phyloP scores from a whole-genome alignment of 140 eudicot genomes.

The Stevia rebaudiana region DNA sequence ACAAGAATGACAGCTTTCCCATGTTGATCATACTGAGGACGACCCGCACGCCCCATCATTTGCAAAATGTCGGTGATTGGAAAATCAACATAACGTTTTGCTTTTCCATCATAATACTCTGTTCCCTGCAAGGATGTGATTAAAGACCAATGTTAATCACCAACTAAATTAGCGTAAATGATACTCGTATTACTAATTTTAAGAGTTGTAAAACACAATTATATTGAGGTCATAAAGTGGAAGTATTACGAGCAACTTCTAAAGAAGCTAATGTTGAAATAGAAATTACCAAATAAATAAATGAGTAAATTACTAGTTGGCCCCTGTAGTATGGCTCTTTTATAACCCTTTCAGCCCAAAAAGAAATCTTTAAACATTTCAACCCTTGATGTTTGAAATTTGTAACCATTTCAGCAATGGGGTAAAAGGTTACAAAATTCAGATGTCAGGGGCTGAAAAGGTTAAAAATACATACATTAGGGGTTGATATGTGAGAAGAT shows the following conservation, averaged over 20 bases:
- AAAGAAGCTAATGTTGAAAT: not conserved
- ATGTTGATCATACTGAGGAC: constrained; percentile 93
- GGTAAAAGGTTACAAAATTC: no score
- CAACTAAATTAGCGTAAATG: not conserved
- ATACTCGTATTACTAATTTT: not conserved
- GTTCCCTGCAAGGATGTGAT: constrained; percentile 66
- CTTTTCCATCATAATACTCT: constrained; percentile 79
- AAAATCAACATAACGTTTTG: constrained; percentile 85
- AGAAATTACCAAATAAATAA: not conserved
- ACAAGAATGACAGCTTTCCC: constrained; percentile 97
- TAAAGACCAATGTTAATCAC: constrained; percentile 8
- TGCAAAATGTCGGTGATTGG: constrained; percentile 95
- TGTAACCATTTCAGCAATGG: no score
- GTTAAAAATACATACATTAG: no score
- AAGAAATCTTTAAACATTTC: no score
- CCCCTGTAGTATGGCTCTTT: no score
- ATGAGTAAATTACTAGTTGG: no score
- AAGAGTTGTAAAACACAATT: not conserved
- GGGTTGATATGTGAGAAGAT: no score
- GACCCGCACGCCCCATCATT: constrained; percentile 99
- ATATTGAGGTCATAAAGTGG: not conserved
- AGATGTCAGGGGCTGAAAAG: no score
- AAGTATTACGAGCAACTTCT: not conserved
- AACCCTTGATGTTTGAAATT: no score
- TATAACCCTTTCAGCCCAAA: no score